Conservation (phyloP, 2,329 filamentous ascomycete genomes). For the Trichophyton simii region DNA sequence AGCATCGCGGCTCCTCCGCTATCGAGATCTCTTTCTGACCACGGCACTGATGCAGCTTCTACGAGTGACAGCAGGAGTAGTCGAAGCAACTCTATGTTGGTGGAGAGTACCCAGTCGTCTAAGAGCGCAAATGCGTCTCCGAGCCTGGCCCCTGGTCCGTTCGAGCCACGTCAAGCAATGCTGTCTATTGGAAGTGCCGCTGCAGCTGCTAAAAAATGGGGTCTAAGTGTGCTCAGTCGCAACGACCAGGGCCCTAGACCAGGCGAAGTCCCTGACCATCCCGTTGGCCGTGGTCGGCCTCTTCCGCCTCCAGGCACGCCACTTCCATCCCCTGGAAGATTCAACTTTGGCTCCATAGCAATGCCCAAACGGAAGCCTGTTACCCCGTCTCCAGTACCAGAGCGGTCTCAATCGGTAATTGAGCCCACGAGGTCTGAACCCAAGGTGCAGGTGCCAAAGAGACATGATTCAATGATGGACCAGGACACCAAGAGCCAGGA, state of each 20-base stretch:
- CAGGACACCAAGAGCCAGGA: conserved; percentile 34
- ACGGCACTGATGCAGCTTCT: not conserved
- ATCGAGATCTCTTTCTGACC: not conserved
- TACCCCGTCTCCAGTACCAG: conserved; percentile 31
- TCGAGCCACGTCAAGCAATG: conserved; percentile 24
- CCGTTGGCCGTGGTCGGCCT: conserved; percentile 71
- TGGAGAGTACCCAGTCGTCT: not conserved
- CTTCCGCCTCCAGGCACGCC: conserved; percentile 70
- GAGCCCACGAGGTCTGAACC: conserved; percentile 26
- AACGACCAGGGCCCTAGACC: conserved; percentile 29
- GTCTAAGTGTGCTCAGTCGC: conserved; percentile 37
- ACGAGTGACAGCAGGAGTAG: not conserved
- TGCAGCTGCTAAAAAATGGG: conserved; percentile 49
- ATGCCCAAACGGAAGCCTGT: conserved; percentile 56
- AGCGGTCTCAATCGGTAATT: conserved; percentile 16
- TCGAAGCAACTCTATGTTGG: not conserved
- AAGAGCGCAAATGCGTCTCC: not conserved
- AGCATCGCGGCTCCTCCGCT: not conserved
- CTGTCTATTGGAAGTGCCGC: conserved; percentile 40
- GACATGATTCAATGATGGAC: conserved; percentile 26
- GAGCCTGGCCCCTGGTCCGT: not conserved
- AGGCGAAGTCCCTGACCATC: conserved; percentile 44
- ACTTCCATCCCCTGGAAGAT: conserved; percentile 55
- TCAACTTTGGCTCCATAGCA: conserved; percentile 41
- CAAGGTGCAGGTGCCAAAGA: conserved; percentile 40